These are phyloP conservation scores for Penicillium freii DNA, from an alignment of 2,329 filamentous ascomycete genomes.

Conservation along the genomic window DNA sequence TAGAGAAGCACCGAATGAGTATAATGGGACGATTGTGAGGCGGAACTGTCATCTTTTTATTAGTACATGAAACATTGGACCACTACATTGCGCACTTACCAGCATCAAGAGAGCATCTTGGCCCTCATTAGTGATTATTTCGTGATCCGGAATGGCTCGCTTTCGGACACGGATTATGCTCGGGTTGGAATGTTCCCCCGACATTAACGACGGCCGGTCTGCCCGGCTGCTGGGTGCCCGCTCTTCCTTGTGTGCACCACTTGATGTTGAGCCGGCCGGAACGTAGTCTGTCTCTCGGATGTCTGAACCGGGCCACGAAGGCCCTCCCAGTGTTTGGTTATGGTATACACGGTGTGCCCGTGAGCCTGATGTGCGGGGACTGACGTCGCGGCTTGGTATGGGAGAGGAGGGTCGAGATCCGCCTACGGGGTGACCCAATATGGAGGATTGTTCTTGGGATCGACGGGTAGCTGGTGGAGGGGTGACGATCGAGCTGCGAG, in stretches of 20 bases:
- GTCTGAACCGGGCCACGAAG: conserved; percentile 19
- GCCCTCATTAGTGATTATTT: conserved; percentile 26
- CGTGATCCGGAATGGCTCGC: conserved; percentile 28
- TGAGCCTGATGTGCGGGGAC: conserved; percentile 26
- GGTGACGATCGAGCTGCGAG: conserved; percentile 19
- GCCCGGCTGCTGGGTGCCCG: conserved; percentile 33
- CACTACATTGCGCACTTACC: conserved; percentile 27
- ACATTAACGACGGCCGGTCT: conserved; percentile 37
- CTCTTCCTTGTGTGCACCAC: conserved; percentile 32
- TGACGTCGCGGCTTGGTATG: conserved; percentile 16
- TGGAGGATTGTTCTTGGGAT: conserved; percentile 21
- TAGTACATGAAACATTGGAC: conserved; percentile 1
- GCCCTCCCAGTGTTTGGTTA: conserved; percentile 14
- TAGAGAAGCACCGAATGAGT: conserved; percentile 54
- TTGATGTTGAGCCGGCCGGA: conserved; percentile 28
- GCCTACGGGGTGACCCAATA: conserved; percentile 10
- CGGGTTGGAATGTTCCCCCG: conserved; percentile 29
- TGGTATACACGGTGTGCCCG: conserved; percentile 23
- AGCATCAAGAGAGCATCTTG: conserved; percentile 48
- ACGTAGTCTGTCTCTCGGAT: conserved; percentile 23
- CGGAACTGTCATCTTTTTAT: conserved; percentile 45
- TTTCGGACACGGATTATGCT: conserved; percentile 28
- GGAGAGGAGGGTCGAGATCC: conserved; percentile 16
- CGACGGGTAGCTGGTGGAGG: conserved; percentile 21
- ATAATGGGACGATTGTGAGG: conserved; percentile 53